Conservation (phyloP, 805 yeast genomes). For the Yamadazyma akitaensis region DNA sequence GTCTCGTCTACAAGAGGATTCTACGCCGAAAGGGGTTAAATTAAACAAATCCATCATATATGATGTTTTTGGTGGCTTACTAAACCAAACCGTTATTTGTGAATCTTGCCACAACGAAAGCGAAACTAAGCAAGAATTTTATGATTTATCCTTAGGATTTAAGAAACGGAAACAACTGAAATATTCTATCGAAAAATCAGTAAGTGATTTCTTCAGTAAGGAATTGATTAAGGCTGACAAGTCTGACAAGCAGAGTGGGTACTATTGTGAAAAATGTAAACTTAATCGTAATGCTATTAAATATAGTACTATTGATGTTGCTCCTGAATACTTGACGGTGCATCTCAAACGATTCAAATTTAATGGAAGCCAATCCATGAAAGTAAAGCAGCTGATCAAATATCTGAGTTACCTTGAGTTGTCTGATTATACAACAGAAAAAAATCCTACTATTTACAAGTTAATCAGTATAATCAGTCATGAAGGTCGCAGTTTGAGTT, state of each 20-base stretch:
- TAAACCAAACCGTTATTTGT: conserved; percentile 84
- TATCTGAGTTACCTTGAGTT: conserved; percentile 79
- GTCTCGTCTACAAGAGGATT: conserved; percentile 85
- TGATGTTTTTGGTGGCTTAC: conserved; percentile 90
- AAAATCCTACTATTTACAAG: conserved; percentile 53
- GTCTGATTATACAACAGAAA: conserved; percentile 46
- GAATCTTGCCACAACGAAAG: conserved; percentile 77
- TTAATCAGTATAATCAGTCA: conserved; percentile 85
- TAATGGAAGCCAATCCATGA: conserved; percentile 69
- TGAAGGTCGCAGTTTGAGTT: conserved; percentile 86
- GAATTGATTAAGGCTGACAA: conserved; percentile 74
- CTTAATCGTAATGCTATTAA: conserved; percentile 74
- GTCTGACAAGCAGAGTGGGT: conserved; percentile 69
- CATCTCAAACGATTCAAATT: conserved; percentile 91
- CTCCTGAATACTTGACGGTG: conserved; percentile 84
- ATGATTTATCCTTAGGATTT: conserved; percentile 83
- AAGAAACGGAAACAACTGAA: conserved; percentile 40
- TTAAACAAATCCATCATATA: conserved; percentile 77
- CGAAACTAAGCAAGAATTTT: conserved; percentile 87
- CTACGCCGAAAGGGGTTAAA: conserved; percentile 86
- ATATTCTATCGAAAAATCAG: conserved; percentile 70
- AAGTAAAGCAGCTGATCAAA: conserved; percentile 81
- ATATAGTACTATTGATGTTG: conserved; percentile 65
- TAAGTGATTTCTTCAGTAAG: conserved; percentile 77
- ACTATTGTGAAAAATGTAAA: conserved; percentile 84